Base-by-base conservation (phyloP, 371 early-diverging fungal genomes). In the Rhizopus sp. region DNA sequence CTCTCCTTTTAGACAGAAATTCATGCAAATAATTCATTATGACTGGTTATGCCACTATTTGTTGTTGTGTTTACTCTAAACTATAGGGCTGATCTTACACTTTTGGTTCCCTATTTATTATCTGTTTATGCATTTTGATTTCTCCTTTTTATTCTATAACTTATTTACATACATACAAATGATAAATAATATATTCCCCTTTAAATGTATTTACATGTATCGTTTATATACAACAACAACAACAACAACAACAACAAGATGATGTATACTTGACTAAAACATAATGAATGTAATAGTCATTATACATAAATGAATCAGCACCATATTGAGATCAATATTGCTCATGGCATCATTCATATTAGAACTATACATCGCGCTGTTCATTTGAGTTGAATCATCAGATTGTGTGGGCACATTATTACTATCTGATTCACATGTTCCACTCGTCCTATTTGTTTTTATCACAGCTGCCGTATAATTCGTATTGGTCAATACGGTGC, bases 401-500 rank as follows among this genome's bases (percentile, higher is more conserved):
- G 53, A 37, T 15, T 47, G 17, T 44, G 50, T 47, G 23, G 23
- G 31, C 32, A 51, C 29, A 12, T 53, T 48, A 38, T 47, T 58
- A 13, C n/a, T 41, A 32, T 49, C 45, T 7, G 13, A 44, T 45
- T 52, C 51, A 47, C 68, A 60, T 4, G 38, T 30, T 1, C 39
- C 23, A 6, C 57, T 17, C 17, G 58, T 48, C 33, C 61, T 60
- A 12, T n/a, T 54, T 2, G 57, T 61, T 32, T 66, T 60, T 8
- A 57, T 39, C 12, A 55, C 39, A 10, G 37, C 35, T 0, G 55
- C 39, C 1, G 63, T 59, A 13, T 70, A 70, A 37, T 68, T 71
- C 29, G 64, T 57, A 33, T 72, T 55, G 32, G 69, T 64, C 30
- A 72, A 50, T 0, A 72, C 66, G 12, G 73, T 73, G 8, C 70